A percentile compares a stretch with the other conserved stretches of the same genome.
Evolutionary conservation across 768 basidiomycete genomes (phyloP).

Genomic region (Asterophora lycoperdoides): DNA sequence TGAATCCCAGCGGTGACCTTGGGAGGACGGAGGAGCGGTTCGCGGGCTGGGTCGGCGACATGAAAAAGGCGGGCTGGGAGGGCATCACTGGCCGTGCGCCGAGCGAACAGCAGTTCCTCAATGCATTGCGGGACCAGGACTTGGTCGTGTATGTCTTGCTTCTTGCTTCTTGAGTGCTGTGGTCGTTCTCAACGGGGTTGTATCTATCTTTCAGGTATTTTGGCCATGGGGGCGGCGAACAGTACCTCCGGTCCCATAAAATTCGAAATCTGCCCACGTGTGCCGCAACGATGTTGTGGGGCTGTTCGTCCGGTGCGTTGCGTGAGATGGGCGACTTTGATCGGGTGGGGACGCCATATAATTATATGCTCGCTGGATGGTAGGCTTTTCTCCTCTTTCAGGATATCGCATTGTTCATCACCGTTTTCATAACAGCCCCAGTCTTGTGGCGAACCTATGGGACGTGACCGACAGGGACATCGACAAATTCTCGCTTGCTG

Average conservation of each 20-base stretch:
- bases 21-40: slow-evolving; percentile 80
- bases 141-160: slow-evolving; percentile 78
- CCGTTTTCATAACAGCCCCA: slow-evolving; percentile 60
- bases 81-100: slow-evolving; percentile 74
- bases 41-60: slow-evolving; percentile 67
- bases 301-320: slow-evolving; percentile 90
- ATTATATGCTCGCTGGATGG: slow-evolving; percentile 98
- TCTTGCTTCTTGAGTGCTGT: slow-evolving; percentile 16
- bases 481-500: slow-evolving; percentile 83
- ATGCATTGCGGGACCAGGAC: slow-evolving; percentile 70
- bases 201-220: slow-evolving; percentile 75
- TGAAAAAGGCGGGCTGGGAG: slow-evolving; percentile 76
- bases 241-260: slow-evolving; percentile 86
- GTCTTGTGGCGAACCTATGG: slow-evolving; percentile 93
- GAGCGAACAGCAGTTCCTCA: slow-evolving; percentile 77
- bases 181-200: neutral
- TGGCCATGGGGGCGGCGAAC: slow-evolving; percentile 94
- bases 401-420: neutral
- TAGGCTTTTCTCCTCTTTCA: slow-evolving; percentile 36
- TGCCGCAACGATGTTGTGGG: slow-evolving; percentile 96
- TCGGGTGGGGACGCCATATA: slow-evolving; percentile 83
- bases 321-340: slow-evolving; percentile 95
- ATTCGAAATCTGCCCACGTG: slow-evolving; percentile 80
- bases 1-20: slow-evolving; percentile 93
- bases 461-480: slow-evolving; percentile 98